phyloP scores from a whole-genome alignment of 1,284 basidiomycete species.

The Tylopilus sp. region DNA sequence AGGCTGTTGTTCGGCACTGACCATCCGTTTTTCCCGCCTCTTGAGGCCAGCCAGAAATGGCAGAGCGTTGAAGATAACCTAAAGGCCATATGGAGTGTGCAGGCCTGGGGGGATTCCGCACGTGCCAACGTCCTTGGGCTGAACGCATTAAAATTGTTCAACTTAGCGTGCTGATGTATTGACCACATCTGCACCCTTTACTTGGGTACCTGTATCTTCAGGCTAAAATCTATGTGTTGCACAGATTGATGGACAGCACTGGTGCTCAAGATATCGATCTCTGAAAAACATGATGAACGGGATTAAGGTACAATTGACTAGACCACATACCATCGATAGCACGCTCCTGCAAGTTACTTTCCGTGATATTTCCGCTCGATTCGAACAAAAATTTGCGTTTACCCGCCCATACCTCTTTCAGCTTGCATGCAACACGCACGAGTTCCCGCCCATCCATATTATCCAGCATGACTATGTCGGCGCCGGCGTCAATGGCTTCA shows the following conservation, averaged over 20 bases:
- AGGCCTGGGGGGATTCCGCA: constrained; percentile 47
- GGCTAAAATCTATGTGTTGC: constrained; percentile 89
- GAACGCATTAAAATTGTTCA: constrained; percentile 71
- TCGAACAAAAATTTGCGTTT: constrained; percentile 85
- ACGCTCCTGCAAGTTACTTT: constrained; percentile 70
- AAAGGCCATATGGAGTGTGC: constrained; percentile 63
- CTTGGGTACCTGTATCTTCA: constrained; percentile 81
- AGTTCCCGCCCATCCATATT: constrained; percentile 84
- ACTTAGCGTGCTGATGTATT: constrained; percentile 32
- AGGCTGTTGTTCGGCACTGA: constrained; percentile 83
- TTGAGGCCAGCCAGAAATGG: constrained; percentile 69
- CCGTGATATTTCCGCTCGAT: constrained; percentile 91
- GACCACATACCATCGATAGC: constrained; percentile 65
- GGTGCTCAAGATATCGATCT: constrained; percentile 92
- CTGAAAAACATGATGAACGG: constrained; percentile 42
- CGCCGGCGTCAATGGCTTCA: constrained; percentile 94
- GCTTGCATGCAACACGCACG: constrained; percentile 58
- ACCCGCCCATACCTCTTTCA: constrained; percentile 77
- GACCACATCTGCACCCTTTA: constrained; percentile 14
- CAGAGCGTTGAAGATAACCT: constrained; percentile 79
- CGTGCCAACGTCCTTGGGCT: constrained; percentile 64
- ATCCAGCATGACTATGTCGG: constrained; percentile 98
- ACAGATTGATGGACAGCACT: constrained; percentile 91
- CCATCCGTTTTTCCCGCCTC: constrained; percentile 86
- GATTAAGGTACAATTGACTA: not conserved